A percentile compares a stretch with the other conserved stretches of the same genome.
phyloP scores from a whole-genome alignment of 2,329 filamentous ascomycete species.

The Diaporthe velutina region DNA sequence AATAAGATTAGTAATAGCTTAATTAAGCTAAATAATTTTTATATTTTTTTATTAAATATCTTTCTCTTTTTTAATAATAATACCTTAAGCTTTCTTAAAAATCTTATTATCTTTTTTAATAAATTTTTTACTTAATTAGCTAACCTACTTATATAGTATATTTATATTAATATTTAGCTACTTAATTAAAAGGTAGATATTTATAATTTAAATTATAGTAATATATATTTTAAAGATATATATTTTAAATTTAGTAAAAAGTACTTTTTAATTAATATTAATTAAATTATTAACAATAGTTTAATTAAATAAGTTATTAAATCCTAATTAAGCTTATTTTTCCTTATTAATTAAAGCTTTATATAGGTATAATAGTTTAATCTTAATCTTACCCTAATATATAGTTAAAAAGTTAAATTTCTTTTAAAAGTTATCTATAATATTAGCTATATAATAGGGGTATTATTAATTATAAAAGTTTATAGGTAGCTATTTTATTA shows the following conservation, averaged over 20 bases:
- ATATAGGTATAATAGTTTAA: neutral
- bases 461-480: neutral
- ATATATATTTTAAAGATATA: neutral
- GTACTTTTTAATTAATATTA: neutral
- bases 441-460: neutral
- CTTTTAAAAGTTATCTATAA: neutral
- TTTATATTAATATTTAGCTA: neutral
- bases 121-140: neutral
- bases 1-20: neutral
- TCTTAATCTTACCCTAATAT: neutral
- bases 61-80: neutral
- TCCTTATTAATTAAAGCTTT: neutral
- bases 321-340: neutral
- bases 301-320: neutral
- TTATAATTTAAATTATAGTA: neutral
- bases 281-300: neutral
- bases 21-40: neutral
- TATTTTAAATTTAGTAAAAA: neutral
- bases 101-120: neutral
- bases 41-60: neutral
- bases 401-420: neutral
- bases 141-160: too few species aligned
- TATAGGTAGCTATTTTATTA: neutral
- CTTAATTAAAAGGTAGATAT: neutral
- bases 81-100: neutral